A percentile compares a stretch with the other conserved stretches of the same genome.
Conservation (phyloP, 139 green algal genomes). For the Axilococcus clingmanii region DNA sequence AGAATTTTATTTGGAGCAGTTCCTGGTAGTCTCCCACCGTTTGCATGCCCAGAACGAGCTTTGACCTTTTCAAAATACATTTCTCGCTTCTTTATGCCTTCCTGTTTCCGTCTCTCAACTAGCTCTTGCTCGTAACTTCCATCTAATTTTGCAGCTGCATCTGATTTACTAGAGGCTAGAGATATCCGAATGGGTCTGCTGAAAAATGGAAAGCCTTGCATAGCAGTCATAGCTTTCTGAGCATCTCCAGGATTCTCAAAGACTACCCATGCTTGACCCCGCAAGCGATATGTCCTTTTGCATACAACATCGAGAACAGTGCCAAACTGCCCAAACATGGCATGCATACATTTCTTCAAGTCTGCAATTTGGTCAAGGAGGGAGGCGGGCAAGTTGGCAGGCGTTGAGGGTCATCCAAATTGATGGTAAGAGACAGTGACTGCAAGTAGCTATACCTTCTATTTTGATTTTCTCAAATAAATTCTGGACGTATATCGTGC, state of each 20-base stretch:
- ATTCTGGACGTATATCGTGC: slow-evolving; percentile 93
- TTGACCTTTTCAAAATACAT: slow-evolving; percentile 4
- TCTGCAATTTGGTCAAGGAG: slow-evolving; percentile 45
- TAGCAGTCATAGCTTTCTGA: slow-evolving; percentile 69
- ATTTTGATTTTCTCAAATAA: slow-evolving; percentile 90
- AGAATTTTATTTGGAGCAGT: slow-evolving; percentile 80
- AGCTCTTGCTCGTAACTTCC: slow-evolving; percentile 53
- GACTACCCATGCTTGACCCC: slow-evolving; percentile 94
- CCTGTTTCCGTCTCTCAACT: slow-evolving; percentile 46
- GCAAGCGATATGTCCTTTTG: slow-evolving; percentile 73
- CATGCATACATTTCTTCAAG: slow-evolving; percentile 85
- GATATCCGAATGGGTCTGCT: slow-evolving; percentile 87
- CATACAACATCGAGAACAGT: slow-evolving; percentile 86
- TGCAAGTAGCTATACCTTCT: slow-evolving; percentile 66
- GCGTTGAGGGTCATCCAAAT: not conserved
- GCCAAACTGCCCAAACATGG: slow-evolving; percentile 94
- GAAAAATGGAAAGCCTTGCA: slow-evolving; percentile 97
- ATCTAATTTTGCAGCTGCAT: slow-evolving; percentile 77
- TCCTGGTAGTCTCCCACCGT: not conserved
- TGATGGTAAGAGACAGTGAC: not conserved
- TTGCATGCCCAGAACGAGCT: not conserved
- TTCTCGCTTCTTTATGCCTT: slow-evolving; percentile 16
- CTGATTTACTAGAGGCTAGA: slow-evolving; percentile 85
- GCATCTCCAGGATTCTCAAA: slow-evolving; percentile 77
- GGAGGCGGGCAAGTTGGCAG: no score